Conservation (phyloP, 2,329 filamentous ascomycete species). For the Claviceps sp. region DNA sequence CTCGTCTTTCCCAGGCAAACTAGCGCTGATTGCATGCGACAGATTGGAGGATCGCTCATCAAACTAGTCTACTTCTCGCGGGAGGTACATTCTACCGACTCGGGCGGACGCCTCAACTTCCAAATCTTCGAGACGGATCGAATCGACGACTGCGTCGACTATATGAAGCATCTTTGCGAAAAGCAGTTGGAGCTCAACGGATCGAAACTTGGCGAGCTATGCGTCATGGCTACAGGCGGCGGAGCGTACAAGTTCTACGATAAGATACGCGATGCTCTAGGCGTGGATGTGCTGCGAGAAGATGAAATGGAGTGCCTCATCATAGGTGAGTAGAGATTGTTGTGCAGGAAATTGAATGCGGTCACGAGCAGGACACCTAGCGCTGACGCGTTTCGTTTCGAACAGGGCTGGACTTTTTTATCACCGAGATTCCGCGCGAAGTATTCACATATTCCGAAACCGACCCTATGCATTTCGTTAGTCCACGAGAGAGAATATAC, state of each 20-base stretch:
- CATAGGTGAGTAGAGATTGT: slow-evolving; percentile 45
- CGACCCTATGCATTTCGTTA: slow-evolving; percentile 80
- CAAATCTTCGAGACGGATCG: slow-evolving; percentile 91
- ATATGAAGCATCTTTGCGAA: slow-evolving; percentile 73
- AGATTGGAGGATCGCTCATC: slow-evolving; percentile 92
- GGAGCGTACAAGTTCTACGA: slow-evolving; percentile 97
- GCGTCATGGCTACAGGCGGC: slow-evolving; percentile 90
- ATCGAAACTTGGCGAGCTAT: slow-evolving; percentile 56
- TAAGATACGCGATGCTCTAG: slow-evolving; percentile 67
- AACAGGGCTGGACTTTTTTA: slow-evolving; percentile 90
- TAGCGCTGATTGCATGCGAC: slow-evolving; percentile 2
- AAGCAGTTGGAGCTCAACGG: slow-evolving; percentile 70
- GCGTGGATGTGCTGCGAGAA: slow-evolving; percentile 78
- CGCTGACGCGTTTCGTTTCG: not conserved
- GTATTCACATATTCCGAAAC: slow-evolving; percentile 93
- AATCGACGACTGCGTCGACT: slow-evolving; percentile 87
- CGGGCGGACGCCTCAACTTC: slow-evolving; percentile 86
- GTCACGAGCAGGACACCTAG: too few species aligned
- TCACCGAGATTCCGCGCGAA: slow-evolving; percentile 91
- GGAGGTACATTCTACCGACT: slow-evolving; percentile 64
- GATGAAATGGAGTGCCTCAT: slow-evolving; percentile 99
- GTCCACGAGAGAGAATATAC: slow-evolving; percentile 69
- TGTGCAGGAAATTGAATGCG: too few species aligned
- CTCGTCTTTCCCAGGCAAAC: not conserved
- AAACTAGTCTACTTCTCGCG: slow-evolving; percentile 97